Percentiles rank a stretch among this genome's conserved stretches.
These are phyloP conservation scores for Suillus decipiens DNA, from an alignment of 768 basidiomycete species.

Conservation along the genomic window DNA sequence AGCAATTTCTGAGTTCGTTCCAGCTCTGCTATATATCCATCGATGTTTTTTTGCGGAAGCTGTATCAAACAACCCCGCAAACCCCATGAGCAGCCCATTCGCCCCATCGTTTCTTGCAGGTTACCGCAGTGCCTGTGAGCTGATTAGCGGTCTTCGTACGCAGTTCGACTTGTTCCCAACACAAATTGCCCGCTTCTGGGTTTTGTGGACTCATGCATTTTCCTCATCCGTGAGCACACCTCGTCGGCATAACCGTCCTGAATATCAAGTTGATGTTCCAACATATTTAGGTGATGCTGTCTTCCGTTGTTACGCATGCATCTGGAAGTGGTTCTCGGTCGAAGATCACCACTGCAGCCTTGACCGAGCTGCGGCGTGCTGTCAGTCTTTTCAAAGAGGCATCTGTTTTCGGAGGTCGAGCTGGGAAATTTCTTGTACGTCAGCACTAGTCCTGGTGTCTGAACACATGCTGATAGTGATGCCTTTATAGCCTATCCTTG, in stretches of 20 bases:
- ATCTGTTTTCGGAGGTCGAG: conserved; percentile 62
- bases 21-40: conserved; percentile 74
- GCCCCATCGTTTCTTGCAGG: conserved; percentile 69
- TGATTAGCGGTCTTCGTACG: conserved; percentile 48
- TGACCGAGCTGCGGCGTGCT: conserved; percentile 61
- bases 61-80: conserved; percentile 58
- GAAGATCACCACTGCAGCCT: conserved; percentile 70
- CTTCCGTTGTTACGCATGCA: conserved; percentile 74
- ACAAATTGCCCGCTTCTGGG: conserved; percentile 68
- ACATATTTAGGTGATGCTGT: conserved; percentile 62
- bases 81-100: conserved; percentile 70
- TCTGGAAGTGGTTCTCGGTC: conserved; percentile 46
- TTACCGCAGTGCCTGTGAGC: conserved; percentile 64
- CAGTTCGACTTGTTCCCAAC: conserved; percentile 54
- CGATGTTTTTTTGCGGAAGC: conserved; percentile 79
- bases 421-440: conserved; percentile 69
- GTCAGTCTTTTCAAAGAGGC: conserved; percentile 66
- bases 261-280: conserved; percentile 9
- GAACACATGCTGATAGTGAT: background rate
- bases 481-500: conserved; percentile 59
- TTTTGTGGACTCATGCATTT: conserved; percentile 73
- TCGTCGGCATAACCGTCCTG: background rate
- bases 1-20: background rate
- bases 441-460: background rate
- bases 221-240: conserved; percentile 54